Evolutionary conservation across 1,139 yeast genomes (phyloP), one percentile per base, ranked within the genome.

Genomic region (Lodderomyces parapsilosis): DNA sequence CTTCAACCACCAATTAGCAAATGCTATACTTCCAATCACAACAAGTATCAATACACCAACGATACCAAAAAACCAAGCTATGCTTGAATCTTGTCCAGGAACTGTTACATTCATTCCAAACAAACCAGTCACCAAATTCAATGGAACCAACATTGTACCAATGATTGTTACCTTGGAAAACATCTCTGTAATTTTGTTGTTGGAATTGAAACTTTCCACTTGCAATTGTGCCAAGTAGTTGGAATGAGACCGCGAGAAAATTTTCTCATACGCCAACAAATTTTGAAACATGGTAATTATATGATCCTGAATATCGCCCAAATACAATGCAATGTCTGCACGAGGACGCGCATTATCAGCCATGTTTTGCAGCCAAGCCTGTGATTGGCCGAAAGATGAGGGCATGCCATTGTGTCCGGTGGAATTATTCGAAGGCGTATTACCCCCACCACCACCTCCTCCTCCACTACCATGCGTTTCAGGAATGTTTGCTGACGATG

Each of bases 281-380:
- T 90, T 90, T 63, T 90, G 96, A 63, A 83, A 86, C 98, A 91
- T 91, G 13, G 98, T 91, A 49, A 91, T 83, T 56, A 91, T 87
- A 76, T 91, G 99, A 75, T 91, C 98, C 68, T 91, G 98, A 57
- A 91, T 91, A 81, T 93, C 99, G 46, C 98, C 97, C 49, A 93
- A 68, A 62, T 91, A 93, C 50, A 93, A 73, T 0, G 93, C 93
- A 58, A 86, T 86, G 57, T 86, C 93, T 15, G 85, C 90, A 57
- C 93, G 74, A 45, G 93, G 93, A 58, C 83, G 87, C 0, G 84
- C 80, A 18, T 56, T 56, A 33, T 42, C 38, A 25, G 56, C 49
- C 42, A 17, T 18, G 38, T 48, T 38, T 54, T 55, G 40, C 34
- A 38, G 31, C 31, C 31, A 27, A 13, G 31, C 31, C 13, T n/a